Percentiles rank a stretch among this genome's conserved stretches.
phyloP scores from a whole-genome alignment of 1,139 yeast genomes.

The Protomyces arabidopsidicola region DNA sequence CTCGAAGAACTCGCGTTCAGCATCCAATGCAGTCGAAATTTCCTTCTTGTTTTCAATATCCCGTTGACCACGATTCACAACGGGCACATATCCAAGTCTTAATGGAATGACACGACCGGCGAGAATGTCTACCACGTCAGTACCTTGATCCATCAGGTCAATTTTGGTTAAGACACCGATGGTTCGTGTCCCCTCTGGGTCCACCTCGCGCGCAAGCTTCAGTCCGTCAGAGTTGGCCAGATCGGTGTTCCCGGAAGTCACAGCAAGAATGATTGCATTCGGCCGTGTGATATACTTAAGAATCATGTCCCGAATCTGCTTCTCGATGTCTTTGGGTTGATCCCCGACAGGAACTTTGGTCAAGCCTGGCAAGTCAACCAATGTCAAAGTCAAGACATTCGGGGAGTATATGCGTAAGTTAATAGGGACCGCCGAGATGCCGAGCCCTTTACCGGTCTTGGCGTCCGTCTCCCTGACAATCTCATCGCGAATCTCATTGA shows the following conservation, averaged over 20 bases:
- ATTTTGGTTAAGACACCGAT: conserved; percentile 96
- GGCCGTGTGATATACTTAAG: conserved; percentile 92
- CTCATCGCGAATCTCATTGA: conserved; percentile 85
- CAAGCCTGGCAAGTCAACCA: conserved; percentile 95
- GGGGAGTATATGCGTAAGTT: conserved; percentile 93
- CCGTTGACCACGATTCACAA: conserved; percentile 94
- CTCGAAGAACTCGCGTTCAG: conserved; percentile 76
- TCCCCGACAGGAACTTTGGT: conserved; percentile 99
- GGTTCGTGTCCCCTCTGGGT: conserved; percentile 91
- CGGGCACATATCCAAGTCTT: conserved; percentile 95
- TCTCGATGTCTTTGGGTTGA: conserved; percentile 96
- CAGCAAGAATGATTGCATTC: conserved; percentile 90
- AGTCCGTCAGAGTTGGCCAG: conserved; percentile 96
- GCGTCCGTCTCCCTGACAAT: conserved; percentile 91
- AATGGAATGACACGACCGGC: conserved; percentile 95
- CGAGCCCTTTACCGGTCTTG: conserved; percentile 86
- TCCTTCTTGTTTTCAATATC: conserved; percentile 86
- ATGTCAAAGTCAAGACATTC: conserved; percentile 86
- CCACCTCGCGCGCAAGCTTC: conserved; percentile 94
- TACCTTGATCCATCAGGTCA: conserved; percentile 96
- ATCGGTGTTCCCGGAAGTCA: conserved; percentile 95
- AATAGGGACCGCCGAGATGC: conserved; percentile 88
- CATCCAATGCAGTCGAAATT: conserved; percentile 78
- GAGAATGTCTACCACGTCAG: conserved; percentile 94
- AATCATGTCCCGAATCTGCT: conserved; percentile 89